phyloP scores from a whole-genome alignment of 768 basidiomycete genomes.

The Symmetrospora coprosmae region DNA sequence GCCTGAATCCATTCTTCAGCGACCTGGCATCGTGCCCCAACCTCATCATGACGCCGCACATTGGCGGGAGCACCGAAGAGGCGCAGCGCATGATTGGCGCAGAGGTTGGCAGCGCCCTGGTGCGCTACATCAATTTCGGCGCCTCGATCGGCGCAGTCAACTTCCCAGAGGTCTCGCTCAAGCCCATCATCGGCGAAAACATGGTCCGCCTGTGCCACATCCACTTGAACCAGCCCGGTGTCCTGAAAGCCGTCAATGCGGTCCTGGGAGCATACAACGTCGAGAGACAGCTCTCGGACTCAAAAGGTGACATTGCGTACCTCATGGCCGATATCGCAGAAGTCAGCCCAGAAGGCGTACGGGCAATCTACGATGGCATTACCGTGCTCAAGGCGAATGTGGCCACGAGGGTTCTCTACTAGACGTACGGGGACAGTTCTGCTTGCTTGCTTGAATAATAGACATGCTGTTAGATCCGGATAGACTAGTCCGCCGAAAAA shows the following conservation, averaged over 20 bases:
- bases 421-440: no score
- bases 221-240: conserved; percentile 84
- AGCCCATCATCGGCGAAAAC: conserved; percentile 73
- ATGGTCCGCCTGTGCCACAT: conserved; percentile 83
- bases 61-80: conserved; percentile 97
- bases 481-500: not conserved
- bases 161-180: conserved; percentile 95
- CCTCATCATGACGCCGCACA: conserved; percentile 93
- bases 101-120: conserved; percentile 72
- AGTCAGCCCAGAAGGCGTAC: conserved; percentile 14
- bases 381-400: conserved; percentile 6
- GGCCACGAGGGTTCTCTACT: conserved; percentile 21
- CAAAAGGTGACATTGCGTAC: conserved; percentile 81
- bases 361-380: conserved; percentile 19
- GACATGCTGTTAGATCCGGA: not conserved
- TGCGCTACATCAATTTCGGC: conserved; percentile 82
- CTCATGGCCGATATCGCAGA: conserved; percentile 77
- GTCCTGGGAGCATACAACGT: conserved; percentile 89
- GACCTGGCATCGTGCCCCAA: conserved; percentile 64
- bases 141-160: conserved; percentile 86
- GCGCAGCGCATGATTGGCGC: conserved; percentile 94
- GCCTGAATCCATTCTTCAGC: conserved; percentile 70
- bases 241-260: conserved; percentile 86
- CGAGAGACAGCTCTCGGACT: conserved; percentile 98
- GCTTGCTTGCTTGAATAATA: no score